Evolutionary conservation across 2,329 filamentous ascomycete species (phyloP).

Genomic region (Cryphonectria parasitica): DNA sequence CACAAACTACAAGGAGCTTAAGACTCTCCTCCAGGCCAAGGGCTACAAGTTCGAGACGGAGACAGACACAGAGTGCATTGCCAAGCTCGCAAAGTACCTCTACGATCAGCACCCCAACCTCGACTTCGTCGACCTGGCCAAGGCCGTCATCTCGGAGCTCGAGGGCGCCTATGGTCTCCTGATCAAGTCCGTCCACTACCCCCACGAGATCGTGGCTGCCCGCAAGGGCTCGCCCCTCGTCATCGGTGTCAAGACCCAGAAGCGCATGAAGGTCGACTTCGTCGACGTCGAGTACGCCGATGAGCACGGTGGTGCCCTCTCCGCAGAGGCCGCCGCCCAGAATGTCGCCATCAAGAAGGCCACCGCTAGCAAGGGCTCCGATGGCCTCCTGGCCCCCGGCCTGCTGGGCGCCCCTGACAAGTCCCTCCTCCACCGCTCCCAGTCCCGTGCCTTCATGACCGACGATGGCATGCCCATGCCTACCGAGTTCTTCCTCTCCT

Average conservation of each 20-base stretch:
- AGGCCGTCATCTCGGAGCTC: conserved; percentile 97
- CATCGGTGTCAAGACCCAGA: conserved; percentile 93
- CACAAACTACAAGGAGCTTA: conserved; percentile 99
- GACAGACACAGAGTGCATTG: conserved; percentile 98
- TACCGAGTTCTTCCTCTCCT: conserved; percentile 98
- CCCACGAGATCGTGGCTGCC: conserved; percentile 95
- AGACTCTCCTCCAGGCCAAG: conserved; percentile 89
- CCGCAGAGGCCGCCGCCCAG: conserved; percentile 93
- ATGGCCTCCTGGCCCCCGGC: conserved; percentile 68
- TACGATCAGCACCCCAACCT: conserved; percentile 93
- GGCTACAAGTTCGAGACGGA: conserved; percentile 99
- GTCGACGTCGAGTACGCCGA: conserved; percentile 98
- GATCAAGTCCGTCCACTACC: conserved; percentile 98
- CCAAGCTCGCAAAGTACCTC: conserved; percentile 97
- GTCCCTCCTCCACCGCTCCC: conserved; percentile 95
- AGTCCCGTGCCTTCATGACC: conserved; percentile 98
- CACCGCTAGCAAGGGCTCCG: conserved; percentile 70
- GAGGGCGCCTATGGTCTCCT: conserved; percentile 97
- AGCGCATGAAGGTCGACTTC: conserved; percentile 99
- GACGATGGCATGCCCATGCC: conserved; percentile 98
- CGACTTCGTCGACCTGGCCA: conserved; percentile 94
- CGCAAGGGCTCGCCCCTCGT: conserved; percentile 98
- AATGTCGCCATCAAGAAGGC: conserved; percentile 96
- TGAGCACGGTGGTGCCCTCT: conserved; percentile 75
- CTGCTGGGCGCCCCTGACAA: conserved; percentile 93